These are phyloP conservation scores for Nakaseomyces nivariensis DNA, from an alignment of 1,139 yeast genomes.

Conservation along the genomic window DNA sequence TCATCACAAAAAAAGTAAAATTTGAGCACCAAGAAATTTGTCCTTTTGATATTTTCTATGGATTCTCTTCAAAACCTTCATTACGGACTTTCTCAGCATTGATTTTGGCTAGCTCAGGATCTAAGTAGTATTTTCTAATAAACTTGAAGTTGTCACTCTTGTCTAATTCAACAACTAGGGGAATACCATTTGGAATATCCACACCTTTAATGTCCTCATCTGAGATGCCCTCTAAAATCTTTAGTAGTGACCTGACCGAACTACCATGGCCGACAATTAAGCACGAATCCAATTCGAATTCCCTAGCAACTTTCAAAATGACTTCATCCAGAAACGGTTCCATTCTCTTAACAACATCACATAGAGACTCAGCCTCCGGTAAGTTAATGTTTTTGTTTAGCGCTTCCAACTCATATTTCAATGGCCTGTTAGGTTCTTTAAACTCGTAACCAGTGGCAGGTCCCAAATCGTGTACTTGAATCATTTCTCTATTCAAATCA, in stretches of 20 bases:
- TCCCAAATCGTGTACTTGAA: slow-evolving; percentile 26
- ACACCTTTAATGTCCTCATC: slow-evolving; percentile 56
- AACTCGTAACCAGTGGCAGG: slow-evolving; percentile 29
- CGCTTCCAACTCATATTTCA: slow-evolving; percentile 32
- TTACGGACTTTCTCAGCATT: slow-evolving; percentile 57
- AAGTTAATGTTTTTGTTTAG: slow-evolving; percentile 29
- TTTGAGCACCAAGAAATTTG: not conserved
- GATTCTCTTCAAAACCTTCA: slow-evolving; percentile 40
- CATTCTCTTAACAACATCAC: slow-evolving; percentile 54
- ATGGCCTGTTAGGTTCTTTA: slow-evolving; percentile 29
- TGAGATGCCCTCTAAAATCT: slow-evolving; percentile 44
- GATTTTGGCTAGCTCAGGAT: slow-evolving; percentile 55
- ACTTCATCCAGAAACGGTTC: slow-evolving; percentile 43
- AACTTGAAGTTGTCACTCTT: slow-evolving; percentile 36
- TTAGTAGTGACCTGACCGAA: slow-evolving; percentile 58
- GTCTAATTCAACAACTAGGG: slow-evolving; percentile 47
- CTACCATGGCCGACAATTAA: slow-evolving; percentile 70
- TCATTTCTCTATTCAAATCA: slow-evolving; percentile 27
- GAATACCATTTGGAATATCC: slow-evolving; percentile 73
- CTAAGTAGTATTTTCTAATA: slow-evolving; percentile 45
- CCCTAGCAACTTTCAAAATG: slow-evolving; percentile 33
- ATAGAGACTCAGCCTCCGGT: slow-evolving; percentile 62
- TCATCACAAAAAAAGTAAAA: not conserved
- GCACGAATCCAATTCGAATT: slow-evolving; percentile 39
- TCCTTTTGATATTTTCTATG: slow-evolving; percentile 3